phyloP scores from a whole-genome alignment of 441 rosid genomes.

The Raphanus hybrid region DNA sequence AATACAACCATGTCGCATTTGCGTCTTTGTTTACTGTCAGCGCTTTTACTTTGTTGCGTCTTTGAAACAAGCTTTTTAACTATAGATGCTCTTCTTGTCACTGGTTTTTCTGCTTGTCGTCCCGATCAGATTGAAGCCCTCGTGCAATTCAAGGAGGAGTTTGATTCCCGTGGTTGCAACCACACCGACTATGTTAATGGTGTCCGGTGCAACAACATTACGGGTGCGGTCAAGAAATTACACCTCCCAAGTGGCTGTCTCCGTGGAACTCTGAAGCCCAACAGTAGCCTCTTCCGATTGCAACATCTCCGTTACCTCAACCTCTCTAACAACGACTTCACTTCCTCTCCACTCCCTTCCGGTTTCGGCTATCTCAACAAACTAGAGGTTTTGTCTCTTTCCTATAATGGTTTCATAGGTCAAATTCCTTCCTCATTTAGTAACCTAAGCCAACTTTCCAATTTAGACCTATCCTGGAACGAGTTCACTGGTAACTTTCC shows the following conservation, averaged over 20 bases:
- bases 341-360: constrained; percentile 4
- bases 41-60: not conserved
- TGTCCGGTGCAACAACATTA: not conserved
- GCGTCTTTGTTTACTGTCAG: not conserved
- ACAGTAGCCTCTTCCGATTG: not conserved
- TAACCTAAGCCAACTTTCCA: not conserved
- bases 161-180: not conserved
- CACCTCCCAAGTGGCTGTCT: not conserved
- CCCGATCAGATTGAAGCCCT: not conserved
- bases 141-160: not conserved
- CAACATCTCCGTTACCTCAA: constrained; percentile 2
- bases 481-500: not conserved
- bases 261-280: not conserved
- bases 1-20: not conserved
- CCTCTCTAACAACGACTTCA: constrained; percentile 1
- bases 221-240: not conserved
- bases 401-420: constrained; percentile 1
- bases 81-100: not conserved
- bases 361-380: not conserved
- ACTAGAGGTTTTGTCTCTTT: not conserved
- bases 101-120: constrained; percentile 2
- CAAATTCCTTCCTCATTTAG: not conserved
- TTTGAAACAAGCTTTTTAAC: not conserved
- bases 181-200: not conserved
- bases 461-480: not conserved